Conservation (phyloP, 2,329 filamentous ascomycete genomes). For the Thelonectria rubi region DNA sequence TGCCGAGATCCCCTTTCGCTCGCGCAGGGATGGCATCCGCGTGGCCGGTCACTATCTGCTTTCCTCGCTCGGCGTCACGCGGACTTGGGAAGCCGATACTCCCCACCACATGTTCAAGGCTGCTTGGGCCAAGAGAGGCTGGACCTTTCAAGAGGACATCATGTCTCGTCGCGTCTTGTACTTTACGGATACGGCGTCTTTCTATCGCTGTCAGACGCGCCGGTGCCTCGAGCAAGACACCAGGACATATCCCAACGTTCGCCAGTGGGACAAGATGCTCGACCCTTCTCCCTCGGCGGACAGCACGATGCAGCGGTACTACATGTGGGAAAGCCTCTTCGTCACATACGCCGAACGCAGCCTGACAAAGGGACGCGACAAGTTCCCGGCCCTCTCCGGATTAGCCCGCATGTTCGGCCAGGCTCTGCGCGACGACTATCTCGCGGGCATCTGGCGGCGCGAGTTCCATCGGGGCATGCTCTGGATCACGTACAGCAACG, state of each 20-base stretch:
- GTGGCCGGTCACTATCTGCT: background rate
- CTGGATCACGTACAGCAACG: slow-evolving; percentile 6
- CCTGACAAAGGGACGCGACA: background rate
- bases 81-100: slow-evolving; percentile 1
- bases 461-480: slow-evolving; percentile 4
- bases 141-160: slow-evolving; percentile 8
- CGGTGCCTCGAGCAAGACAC: slow-evolving; percentile 6
- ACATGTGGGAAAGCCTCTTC: slow-evolving; percentile 5
- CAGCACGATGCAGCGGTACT: background rate
- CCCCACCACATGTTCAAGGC: background rate
- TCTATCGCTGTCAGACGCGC: slow-evolving; percentile 7
- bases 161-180: slow-evolving; percentile 7
- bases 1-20: background rate
- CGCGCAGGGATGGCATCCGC: background rate
- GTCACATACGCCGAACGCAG: slow-evolving; percentile 4
- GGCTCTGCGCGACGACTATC: slow-evolving; percentile 1
- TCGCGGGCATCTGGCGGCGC: background rate
- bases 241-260: slow-evolving; percentile 1
- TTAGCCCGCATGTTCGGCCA: slow-evolving; percentile 1
- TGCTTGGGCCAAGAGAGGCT: slow-evolving; percentile 1
- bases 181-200: slow-evolving; percentile 1
- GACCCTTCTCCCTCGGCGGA: background rate
- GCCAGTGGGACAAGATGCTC: background rate
- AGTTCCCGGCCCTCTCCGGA: slow-evolving; percentile 1
- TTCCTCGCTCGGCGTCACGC: background rate